These are phyloP conservation scores for Neofusicoccum parvum DNA, from an alignment of 2,329 filamentous ascomycete genomes.

Conservation along the genomic window DNA sequence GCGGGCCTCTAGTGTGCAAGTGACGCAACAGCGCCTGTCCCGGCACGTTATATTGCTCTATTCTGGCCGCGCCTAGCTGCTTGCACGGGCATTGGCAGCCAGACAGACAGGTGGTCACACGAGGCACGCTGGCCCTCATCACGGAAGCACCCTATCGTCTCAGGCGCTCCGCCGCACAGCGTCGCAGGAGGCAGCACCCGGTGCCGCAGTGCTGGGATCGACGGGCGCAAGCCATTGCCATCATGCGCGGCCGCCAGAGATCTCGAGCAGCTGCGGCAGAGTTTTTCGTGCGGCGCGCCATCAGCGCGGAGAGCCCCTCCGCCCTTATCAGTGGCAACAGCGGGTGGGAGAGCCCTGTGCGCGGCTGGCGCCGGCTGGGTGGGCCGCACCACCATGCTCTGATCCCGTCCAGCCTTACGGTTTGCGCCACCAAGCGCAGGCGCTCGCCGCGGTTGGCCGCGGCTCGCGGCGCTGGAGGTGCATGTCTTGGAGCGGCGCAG, in stretches of 20 bases:
- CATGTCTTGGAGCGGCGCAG: not conserved
- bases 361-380: not conserved
- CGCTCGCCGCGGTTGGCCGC: not conserved
- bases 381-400: not conserved
- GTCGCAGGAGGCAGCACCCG: not conserved
- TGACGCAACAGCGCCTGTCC: constrained; percentile 1
- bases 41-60: not conserved
- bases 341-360: not conserved
- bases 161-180: not conserved
- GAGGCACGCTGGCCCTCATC: not conserved
- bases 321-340: constrained; percentile 12
- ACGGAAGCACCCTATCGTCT: not conserved
- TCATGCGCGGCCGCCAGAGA: not conserved
- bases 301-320: not conserved
- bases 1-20: not conserved
- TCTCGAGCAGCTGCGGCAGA: not conserved
- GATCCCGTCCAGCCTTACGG: constrained; percentile 13
- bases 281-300: not conserved
- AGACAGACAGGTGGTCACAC: not conserved
- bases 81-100: not conserved
- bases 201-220: not conserved
- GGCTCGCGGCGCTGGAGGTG: not conserved
- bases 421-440: not conserved
- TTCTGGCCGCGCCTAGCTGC: not conserved
- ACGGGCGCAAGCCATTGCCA: not conserved